Conservation (phyloP, 169 alveolate species). For the Plasmodium berghei region DNA sequence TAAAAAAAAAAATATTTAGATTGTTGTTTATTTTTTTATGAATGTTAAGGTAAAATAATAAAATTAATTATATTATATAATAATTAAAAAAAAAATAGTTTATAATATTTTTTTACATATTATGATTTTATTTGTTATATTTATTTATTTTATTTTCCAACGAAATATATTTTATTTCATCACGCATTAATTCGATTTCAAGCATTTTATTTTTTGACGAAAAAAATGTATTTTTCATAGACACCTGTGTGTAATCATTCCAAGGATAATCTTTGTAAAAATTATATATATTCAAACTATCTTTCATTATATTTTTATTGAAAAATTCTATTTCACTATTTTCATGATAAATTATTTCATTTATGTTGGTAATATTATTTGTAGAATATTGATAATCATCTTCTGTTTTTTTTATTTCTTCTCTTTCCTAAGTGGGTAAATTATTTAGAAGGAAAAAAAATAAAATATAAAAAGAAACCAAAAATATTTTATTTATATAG, state of each 20-base stretch:
- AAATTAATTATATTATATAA: constrained; percentile 20
- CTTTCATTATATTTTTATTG: constrained; percentile 53
- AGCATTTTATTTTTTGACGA: constrained; percentile 43
- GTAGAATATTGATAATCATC: constrained; percentile 43
- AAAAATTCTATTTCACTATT: constrained; percentile 28
- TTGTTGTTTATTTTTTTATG: constrained; percentile 18
- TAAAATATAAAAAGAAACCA: too few relatives aligned
- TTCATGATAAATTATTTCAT: constrained; percentile 61
- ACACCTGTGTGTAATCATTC: constrained; percentile 35
- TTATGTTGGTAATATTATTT: constrained; percentile 26
- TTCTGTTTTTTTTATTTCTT: constrained; percentile 34
- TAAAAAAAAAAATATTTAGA: constrained; percentile 19
- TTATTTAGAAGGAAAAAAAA: constrained; percentile 1
- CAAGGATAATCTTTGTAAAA: constrained; percentile 51
- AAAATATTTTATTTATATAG: too few relatives aligned
- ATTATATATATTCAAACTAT: constrained; percentile 23
- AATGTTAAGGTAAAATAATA: constrained; percentile 17
- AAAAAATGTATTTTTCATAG: constrained; percentile 47
- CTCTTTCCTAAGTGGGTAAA: constrained; percentile 16
- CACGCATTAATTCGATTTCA: constrained; percentile 32
- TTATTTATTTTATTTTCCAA: constrained; percentile 23
- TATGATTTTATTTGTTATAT: background rate
- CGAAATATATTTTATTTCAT: constrained; percentile 37
- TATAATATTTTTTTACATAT: background rate
- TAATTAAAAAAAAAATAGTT: constrained; percentile 14